Conservation (phyloP, 257 asterid genomes). For the Ilex aquifolium region DNA sequence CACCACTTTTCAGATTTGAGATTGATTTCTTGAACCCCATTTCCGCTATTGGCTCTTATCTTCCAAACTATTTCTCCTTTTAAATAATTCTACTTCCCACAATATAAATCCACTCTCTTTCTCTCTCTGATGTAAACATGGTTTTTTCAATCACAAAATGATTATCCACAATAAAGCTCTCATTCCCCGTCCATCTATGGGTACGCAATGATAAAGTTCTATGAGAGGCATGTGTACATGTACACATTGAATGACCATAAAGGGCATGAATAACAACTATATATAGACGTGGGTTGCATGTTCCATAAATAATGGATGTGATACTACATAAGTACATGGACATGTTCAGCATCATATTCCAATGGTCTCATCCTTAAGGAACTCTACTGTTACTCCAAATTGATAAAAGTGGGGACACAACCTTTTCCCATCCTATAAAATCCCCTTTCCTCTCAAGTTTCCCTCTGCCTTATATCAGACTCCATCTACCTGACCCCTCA, state of each 20-base stretch:
- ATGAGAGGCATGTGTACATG: constrained; percentile 19
- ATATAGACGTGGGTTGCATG: constrained; percentile 16
- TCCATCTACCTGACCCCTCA: constrained; percentile 13
- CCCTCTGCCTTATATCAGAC: constrained; percentile 38
- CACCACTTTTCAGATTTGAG: too few species aligned
- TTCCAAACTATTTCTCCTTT: constrained; percentile 15
- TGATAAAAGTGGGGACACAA: constrained; percentile 28
- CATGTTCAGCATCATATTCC: constrained; percentile 31
- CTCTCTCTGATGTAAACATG: constrained; percentile 25
- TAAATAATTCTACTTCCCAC: constrained; percentile 37
- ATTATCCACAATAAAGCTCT: constrained; percentile 23
- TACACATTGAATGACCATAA: constrained; percentile 18
- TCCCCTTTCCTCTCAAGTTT: constrained; percentile 32
- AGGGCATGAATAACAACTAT: constrained; percentile 8
- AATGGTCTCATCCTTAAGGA: constrained; percentile 39
- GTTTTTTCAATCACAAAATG: constrained; percentile 2
- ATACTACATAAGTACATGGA: constrained; percentile 23
- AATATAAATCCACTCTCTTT: background rate
- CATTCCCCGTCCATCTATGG: constrained; percentile 1
- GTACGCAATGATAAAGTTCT: background rate
- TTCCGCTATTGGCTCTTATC: constrained; percentile 8
- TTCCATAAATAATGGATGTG: constrained; percentile 13
- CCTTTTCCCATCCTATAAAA: constrained; percentile 54
- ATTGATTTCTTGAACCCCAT: too few species aligned
- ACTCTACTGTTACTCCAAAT: constrained; percentile 38